Evolutionary conservation across 2,329 filamentous ascomycete genomes (phyloP).

Genomic region (Xylaria sp.): DNA sequence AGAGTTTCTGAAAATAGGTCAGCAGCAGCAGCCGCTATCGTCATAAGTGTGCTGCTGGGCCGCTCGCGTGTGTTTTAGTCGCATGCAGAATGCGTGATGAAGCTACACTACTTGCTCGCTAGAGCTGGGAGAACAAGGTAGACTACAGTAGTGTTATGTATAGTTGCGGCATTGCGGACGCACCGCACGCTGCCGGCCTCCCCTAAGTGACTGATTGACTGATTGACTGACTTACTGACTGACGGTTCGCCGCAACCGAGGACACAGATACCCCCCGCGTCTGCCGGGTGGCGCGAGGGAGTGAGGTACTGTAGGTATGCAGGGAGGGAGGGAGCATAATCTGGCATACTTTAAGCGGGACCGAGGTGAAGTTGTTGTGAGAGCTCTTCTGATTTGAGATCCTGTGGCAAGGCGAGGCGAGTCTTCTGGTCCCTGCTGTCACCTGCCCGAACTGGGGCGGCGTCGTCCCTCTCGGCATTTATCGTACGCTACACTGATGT

Average conservation of each 20-base stretch:
- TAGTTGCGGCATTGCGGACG: constrained; percentile 11
- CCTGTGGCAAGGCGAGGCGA: constrained; percentile 29
- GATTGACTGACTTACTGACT: background rate
- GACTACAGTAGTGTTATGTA: background rate
- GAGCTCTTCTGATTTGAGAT: constrained; percentile 31
- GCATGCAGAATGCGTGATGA: constrained; percentile 9
- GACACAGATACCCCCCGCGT: background rate
- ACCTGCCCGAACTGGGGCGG: constrained; percentile 31
- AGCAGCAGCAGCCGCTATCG: background rate
- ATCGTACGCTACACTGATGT: constrained; percentile 9
- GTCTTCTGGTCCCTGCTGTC: constrained; percentile 16
- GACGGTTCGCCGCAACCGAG: background rate
- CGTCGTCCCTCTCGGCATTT: constrained; percentile 14
- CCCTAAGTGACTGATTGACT: too few species aligned
- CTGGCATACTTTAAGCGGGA: constrained; percentile 16
- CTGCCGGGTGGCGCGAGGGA: background rate
- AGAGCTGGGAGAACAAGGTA: background rate
- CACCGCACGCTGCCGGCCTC: background rate
- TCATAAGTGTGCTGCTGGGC: constrained; percentile 4
- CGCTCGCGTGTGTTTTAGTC: constrained; percentile 27
- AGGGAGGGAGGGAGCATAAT: constrained; percentile 11
- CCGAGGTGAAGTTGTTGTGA: background rate
- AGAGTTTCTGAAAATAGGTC: constrained; percentile 25
- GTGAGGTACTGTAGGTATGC: background rate
- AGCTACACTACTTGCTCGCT: background rate